Evolutionary conservation across 2,329 filamentous ascomycete genomes (phyloP).

Genomic region (Rhexocercosporidium sp.): DNA sequence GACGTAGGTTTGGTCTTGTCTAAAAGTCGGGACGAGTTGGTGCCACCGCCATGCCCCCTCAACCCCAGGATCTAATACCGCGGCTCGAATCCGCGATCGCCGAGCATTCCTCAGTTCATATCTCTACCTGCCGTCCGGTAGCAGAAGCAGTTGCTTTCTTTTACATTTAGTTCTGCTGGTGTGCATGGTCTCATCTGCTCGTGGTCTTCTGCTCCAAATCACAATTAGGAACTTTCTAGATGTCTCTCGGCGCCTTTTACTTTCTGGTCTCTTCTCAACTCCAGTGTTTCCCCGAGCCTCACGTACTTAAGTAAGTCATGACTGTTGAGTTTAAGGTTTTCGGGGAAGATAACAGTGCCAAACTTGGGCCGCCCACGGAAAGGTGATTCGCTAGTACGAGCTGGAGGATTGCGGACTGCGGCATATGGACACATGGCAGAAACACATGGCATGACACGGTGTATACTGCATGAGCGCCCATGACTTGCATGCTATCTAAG

Average conservation of each 20-base stretch:
- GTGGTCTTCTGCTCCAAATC: not conserved
- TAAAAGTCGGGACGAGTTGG: not conserved
- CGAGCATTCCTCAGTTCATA: not conserved
- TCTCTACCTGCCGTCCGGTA: not conserved
- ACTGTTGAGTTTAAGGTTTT: not conserved
- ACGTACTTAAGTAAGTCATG: constrained; percentile 3
- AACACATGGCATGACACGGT: not conserved
- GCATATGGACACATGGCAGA: not conserved
- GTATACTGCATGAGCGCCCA: not conserved
- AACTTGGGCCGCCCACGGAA: not conserved
- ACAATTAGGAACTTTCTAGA: not conserved
- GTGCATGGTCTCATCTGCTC: too few species aligned
- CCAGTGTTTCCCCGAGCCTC: not conserved
- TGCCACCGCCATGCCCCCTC: not conserved
- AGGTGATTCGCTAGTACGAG: not conserved
- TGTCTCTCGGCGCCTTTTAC: not conserved
- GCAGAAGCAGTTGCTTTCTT: not conserved
- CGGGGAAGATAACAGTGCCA: not conserved
- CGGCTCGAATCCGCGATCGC: not conserved
- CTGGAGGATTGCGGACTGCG: not conserved
- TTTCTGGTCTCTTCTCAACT: not conserved
- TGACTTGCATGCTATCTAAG: not conserved
- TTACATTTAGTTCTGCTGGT: too few species aligned
- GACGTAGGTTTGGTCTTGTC: not conserved
- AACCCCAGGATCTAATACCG: not conserved